phyloP scores from a whole-genome alignment of 768 basidiomycete species.

The Tricholoma saponaceum region DNA sequence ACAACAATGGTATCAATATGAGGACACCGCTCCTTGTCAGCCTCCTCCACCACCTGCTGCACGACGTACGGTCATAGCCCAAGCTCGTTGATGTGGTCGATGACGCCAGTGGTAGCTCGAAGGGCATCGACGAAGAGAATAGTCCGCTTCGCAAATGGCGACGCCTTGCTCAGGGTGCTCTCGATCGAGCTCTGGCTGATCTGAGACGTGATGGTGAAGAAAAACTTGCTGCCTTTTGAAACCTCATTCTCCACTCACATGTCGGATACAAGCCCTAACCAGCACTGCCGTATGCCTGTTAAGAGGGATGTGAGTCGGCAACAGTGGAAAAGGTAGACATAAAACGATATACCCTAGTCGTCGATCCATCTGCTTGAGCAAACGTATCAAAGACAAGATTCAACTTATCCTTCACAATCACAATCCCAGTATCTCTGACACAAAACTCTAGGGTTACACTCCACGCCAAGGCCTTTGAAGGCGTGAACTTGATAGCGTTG shows the following conservation, averaged over 20 bases:
- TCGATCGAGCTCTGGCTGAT: too few species aligned
- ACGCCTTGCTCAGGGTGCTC: conserved; percentile 70
- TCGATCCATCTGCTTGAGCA: conserved; percentile 97
- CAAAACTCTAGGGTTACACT: too few species aligned
- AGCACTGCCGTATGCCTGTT: conserved; percentile 93
- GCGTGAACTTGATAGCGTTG: conserved; percentile 96
- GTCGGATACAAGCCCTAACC: conserved; percentile 91
- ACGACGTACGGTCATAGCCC: conserved; percentile 75
- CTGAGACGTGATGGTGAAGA: too few species aligned
- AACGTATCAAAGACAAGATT: conserved; percentile 99
- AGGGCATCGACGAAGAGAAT: conserved; percentile 92
- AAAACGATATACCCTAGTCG: conserved; percentile 68
- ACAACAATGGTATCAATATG: too few species aligned
- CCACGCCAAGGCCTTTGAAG: too few species aligned
- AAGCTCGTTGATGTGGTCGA: conserved; percentile 74
- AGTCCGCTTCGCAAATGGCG: conserved; percentile 80
- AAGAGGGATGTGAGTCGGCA: conserved; percentile 6
- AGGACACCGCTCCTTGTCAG: conserved; percentile 71
- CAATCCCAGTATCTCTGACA: too few species aligned
- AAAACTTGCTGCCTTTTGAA: conserved; percentile 89
- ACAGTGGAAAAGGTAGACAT: too few species aligned
- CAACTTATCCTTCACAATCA: conserved; percentile 96
- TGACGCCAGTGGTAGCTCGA: conserved; percentile 69
- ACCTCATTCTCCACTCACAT: conserved; percentile 99
- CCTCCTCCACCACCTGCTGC: conserved; percentile 72